These are phyloP conservation scores for Cladosporium halotolerans DNA, from an alignment of 2,329 filamentous ascomycete species.

Conservation along the genomic window DNA sequence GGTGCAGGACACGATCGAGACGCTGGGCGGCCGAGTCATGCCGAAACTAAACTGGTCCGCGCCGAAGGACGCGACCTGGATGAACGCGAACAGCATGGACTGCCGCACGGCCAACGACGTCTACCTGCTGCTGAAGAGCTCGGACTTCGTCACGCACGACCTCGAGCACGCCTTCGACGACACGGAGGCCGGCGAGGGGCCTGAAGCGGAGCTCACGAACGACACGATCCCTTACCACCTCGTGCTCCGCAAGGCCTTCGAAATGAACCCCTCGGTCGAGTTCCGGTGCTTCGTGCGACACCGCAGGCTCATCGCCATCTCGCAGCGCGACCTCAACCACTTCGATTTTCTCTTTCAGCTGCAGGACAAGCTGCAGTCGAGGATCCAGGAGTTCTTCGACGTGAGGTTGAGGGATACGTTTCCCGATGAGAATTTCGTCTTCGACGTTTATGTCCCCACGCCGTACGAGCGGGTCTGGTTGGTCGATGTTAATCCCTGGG, in stretches of 20 bases:
- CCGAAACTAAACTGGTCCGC: constrained; percentile 98
- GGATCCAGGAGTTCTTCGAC: constrained; percentile 72
- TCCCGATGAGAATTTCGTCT: constrained; percentile 74
- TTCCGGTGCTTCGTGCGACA: constrained; percentile 93
- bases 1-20: constrained; percentile 70
- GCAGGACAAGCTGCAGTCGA: constrained; percentile 58
- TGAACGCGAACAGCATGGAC: constrained; percentile 82
- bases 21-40: constrained; percentile 77
- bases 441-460: constrained; percentile 85
- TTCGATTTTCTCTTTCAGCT: constrained; percentile 74
- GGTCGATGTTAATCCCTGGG: constrained; percentile 95
- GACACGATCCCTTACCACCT: constrained; percentile 64
- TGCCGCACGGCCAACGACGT: constrained; percentile 85
- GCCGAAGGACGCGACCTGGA: constrained; percentile 93
- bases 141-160: constrained; percentile 90
- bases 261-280: constrained; percentile 79
- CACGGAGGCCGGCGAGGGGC: constrained; percentile 13
- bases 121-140: constrained; percentile 89
- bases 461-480: constrained; percentile 71
- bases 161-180: constrained; percentile 89
- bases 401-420: constrained; percentile 69
- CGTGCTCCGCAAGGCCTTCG: constrained; percentile 78
- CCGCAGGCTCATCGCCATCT: constrained; percentile 71
- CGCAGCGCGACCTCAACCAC: constrained; percentile 83
- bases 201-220: constrained; percentile 15